Conservation (phyloP, 768 basidiomycete species). For the Candolleomyces efflorescens region DNA sequence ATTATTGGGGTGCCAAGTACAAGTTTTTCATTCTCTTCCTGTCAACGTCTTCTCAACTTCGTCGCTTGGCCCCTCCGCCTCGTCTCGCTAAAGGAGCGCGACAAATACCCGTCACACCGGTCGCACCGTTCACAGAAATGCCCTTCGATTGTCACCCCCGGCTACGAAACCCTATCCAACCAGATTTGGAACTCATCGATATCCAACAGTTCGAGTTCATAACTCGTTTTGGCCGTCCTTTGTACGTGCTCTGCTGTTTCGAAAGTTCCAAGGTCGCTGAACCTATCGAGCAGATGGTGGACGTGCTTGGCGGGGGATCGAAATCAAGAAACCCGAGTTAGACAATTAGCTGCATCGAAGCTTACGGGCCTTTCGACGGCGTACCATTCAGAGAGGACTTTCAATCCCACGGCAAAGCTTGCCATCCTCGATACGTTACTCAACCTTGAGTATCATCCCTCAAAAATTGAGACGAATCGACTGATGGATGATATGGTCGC, state of each 20-base stretch:
- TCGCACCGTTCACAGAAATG: constrained; percentile 13
- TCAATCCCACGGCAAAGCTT: neutral
- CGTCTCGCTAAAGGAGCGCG: neutral
- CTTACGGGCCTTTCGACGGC: neutral
- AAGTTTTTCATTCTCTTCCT: neutral
- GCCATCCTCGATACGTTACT: constrained; percentile 13
- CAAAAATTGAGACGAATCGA: constrained; percentile 3
- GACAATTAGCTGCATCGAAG: constrained; percentile 1
- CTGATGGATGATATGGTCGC: constrained; percentile 14
- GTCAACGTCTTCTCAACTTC: neutral
- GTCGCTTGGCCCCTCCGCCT: neutral
- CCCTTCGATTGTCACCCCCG: constrained; percentile 11
- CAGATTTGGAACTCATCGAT: constrained; percentile 2
- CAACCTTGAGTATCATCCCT: constrained; percentile 11
- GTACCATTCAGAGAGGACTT: neutral
- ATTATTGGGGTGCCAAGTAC: neutral
- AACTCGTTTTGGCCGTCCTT: constrained; percentile 12
- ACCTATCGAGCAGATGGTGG: constrained; percentile 11
- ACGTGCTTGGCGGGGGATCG: neutral
- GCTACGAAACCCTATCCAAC: neutral
- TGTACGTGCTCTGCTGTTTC: constrained; percentile 5
- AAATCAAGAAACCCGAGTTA: neutral
- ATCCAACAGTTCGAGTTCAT: constrained; percentile 9
- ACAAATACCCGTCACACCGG: neutral
- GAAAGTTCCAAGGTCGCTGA: neutral